phyloP scores from a whole-genome alignment of 441 rosid genomes.

The Adansonia madagascariensis region DNA sequence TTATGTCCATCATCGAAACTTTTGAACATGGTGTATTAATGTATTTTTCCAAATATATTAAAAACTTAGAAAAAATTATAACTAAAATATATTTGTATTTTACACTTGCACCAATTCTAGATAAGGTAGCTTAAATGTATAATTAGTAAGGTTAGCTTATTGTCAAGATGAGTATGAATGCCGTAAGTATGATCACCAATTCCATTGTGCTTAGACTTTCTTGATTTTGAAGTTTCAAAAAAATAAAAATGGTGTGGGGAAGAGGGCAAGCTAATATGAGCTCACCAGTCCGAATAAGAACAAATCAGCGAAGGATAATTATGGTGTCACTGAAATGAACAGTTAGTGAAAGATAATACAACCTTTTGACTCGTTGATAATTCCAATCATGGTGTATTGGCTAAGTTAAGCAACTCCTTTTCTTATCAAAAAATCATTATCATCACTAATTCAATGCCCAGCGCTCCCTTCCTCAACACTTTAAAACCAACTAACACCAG shows the following conservation, averaged over 20 bases:
- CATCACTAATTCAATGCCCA: slow-evolving; percentile 28
- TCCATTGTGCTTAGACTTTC: not conserved
- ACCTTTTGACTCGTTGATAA: slow-evolving; percentile 22
- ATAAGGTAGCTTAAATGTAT: not conserved
- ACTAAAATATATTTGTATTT: too few relatives aligned
- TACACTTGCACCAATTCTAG: not conserved
- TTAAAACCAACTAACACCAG: slow-evolving; percentile 53
- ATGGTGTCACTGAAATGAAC: not conserved
- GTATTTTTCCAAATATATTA: too few relatives aligned
- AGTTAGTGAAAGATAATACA: not conserved
- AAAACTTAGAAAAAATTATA: too few relatives aligned
- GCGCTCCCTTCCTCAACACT: slow-evolving; percentile 57
- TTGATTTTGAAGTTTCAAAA: not conserved
- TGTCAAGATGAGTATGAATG: not conserved
- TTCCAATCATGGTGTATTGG: slow-evolving; percentile 29
- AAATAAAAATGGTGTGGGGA: not conserved
- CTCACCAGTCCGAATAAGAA: not conserved
- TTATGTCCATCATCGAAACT: too few relatives aligned
- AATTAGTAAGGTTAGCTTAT: not conserved
- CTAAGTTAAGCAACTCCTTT: slow-evolving; percentile 35
- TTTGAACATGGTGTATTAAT: too few relatives aligned
- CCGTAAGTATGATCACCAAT: not conserved
- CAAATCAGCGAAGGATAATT: not conserved
- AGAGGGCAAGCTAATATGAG: not conserved
- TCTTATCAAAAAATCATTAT: slow-evolving; percentile 12